Evolutionary conservation across 768 basidiomycete species (phyloP), one percentile per base, ranked within the genome.

Genomic region (Russula griseocarnosa): DNA sequence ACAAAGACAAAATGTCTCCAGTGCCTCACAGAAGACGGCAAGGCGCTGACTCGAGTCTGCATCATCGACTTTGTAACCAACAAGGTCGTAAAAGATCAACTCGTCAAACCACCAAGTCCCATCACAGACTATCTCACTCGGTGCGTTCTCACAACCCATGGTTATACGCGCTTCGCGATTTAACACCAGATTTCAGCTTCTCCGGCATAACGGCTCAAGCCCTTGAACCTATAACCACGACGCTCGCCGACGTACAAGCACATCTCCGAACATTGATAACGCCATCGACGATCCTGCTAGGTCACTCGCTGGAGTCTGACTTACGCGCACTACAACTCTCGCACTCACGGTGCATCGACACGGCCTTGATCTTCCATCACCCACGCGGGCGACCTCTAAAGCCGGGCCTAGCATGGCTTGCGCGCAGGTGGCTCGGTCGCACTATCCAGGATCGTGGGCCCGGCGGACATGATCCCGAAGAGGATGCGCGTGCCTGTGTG

Each of bases 251-350:
- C 68, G 88, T 96, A 8, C 96, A 98, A 75, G 69, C 78, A 0
- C 81, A 86, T 58, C 72, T 96, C 34, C 75, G 92, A 56, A 75
- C 79, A 8, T 74, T 91, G 28, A 82, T 92, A 0, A 78, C 75
- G 62, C 85, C 77, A 0, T 87, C 83, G 0, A 86, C 89, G 18
- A 88, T 97, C 70, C 86, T 99, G 24, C 78, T 98, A 18, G 96
- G 96, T 0, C 96, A 99, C 73, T 98, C 94, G 6, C 86, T 98
- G 56, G 95, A 98, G 77, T 94, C 91, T 18, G 96, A 99, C 71
- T 82, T 99, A 36, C 84, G 83, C 68, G 92, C 93, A 0, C 83
- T 99, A 65, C 92, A 90, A 68, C 82, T 96, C 40, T 84, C 86
- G 67, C 94, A 98, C 70, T 86, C 94, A 0, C 77, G 82, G 56